phyloP scores from a whole-genome alignment of 495 filamentous ascomycete genomes.

The Penicillium paradoxum region DNA sequence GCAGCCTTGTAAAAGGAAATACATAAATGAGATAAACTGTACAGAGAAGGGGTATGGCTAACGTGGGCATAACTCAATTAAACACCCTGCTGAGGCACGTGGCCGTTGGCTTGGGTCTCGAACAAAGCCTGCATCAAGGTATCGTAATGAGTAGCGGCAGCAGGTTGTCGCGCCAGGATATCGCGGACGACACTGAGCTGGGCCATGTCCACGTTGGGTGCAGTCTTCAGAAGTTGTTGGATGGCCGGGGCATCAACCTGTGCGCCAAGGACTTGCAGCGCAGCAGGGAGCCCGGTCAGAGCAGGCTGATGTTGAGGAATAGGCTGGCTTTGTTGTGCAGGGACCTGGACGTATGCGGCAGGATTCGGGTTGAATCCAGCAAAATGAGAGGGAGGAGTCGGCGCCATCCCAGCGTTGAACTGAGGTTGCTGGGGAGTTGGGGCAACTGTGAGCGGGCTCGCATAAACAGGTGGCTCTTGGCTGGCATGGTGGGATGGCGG shows the following conservation, averaged over 20 bases:
- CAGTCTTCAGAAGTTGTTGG: conserved; percentile 61
- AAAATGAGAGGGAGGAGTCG: conserved; percentile 23
- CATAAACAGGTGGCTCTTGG: conserved; percentile 33
- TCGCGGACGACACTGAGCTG: conserved; percentile 62
- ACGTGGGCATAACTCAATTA: conserved; percentile 13
- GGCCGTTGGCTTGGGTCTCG: conserved; percentile 35
- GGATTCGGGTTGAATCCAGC: conserved; percentile 20
- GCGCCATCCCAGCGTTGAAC: conserved; percentile 25
- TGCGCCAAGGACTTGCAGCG: conserved; percentile 52
- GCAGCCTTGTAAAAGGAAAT: conserved; percentile 5
- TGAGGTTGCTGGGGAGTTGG: conserved; percentile 35
- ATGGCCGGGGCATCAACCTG: conserved; percentile 59
- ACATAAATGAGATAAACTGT: conserved; percentile 13
- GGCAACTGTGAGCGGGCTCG: conserved; percentile 43
- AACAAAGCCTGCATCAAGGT: conserved; percentile 35
- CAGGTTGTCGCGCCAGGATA: conserved; percentile 51
- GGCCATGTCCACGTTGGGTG: conserved; percentile 52
- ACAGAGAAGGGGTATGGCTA: conserved; percentile 12
- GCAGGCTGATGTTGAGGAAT: conserved; percentile 12
- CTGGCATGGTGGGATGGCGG: conserved; percentile 41
- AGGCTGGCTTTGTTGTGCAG: conserved; percentile 19
- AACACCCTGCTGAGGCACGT: conserved; percentile 22
- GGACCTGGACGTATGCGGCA: conserved; percentile 30
- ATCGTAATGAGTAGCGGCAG: conserved; percentile 35
- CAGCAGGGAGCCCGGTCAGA: conserved; percentile 22